Evolutionary conservation across 108 stramenopile genomes (phyloP).

Genomic region (Ochromonas danica): DNA sequence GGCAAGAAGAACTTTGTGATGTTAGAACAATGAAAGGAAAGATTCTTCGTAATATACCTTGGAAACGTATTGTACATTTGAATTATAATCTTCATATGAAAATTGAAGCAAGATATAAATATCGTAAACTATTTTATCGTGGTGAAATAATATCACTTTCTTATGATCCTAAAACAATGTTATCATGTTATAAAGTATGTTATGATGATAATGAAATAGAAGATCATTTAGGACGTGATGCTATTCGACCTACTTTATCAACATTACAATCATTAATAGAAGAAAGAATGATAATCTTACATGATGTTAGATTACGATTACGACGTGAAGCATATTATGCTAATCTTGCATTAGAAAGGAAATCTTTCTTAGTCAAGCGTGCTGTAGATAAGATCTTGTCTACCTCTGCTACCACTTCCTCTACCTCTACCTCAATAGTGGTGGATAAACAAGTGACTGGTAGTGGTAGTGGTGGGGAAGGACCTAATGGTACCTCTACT

Average conservation of each 20-base stretch:
- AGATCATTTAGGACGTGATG: conserved; percentile 6
- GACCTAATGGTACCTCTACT: no score
- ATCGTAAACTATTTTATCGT: conserved; percentile 2
- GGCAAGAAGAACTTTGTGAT: neutral
- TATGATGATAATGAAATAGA: conserved; percentile 8
- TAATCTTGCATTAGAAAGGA: no score
- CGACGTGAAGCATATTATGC: no score
- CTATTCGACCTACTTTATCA: neutral
- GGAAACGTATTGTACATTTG: neutral
- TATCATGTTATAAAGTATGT: neutral
- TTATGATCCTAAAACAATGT: neutral
- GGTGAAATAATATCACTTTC: neutral
- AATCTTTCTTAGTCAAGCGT: no score
- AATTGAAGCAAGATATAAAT: conserved; percentile 2
- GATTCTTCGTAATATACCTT: neutral
- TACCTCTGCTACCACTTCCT: no score
- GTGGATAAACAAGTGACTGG: no score
- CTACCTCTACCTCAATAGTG: no score
- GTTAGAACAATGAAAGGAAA: neutral
- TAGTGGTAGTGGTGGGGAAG: no score
- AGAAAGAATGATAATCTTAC: neutral
- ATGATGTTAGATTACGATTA: neutral
- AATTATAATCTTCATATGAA: neutral
- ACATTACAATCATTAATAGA: neutral
- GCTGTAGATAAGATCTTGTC: no score